A percentile compares a stretch with the other conserved stretches of the same genome.
phyloP scores from a whole-genome alignment of 768 basidiomycete genomes.

The Amanita inopinata region DNA sequence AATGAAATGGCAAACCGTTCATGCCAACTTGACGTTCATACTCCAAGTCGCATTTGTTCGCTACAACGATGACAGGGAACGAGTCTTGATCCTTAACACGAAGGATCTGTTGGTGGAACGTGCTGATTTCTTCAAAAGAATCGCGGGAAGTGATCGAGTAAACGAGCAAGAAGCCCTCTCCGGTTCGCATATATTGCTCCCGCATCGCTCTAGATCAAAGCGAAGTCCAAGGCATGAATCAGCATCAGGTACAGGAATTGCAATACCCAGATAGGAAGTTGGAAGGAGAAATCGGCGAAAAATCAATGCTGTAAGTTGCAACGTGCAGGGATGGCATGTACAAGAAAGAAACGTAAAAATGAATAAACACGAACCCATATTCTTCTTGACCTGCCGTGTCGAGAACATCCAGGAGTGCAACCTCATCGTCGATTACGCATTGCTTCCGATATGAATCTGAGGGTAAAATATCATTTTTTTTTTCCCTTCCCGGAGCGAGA shows the following conservation, averaged over 20 bases:
- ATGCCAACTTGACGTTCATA: conserved; percentile 94
- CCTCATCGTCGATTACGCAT: conserved; percentile 96
- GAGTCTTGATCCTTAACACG: conserved; percentile 94
- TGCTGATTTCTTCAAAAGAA: conserved; percentile 95
- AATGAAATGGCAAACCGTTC: conserved; percentile 63
- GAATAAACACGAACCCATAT: conserved; percentile 63
- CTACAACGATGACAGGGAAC: conserved; percentile 93
- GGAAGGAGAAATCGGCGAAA: background rate
- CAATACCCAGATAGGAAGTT: conserved; percentile 1
- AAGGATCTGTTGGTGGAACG: conserved; percentile 92
- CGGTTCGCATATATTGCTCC: conserved; percentile 98
- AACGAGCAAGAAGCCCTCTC: conserved; percentile 95
- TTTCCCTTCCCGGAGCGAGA: background rate
- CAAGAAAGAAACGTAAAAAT: background rate
- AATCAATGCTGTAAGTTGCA: too few species aligned
- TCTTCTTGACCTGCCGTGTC: conserved; percentile 98
- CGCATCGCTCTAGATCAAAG: conserved; percentile 74
- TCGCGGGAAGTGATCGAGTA: conserved; percentile 98
- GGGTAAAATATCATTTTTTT: conserved; percentile 6
- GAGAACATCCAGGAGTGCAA: conserved; percentile 92
- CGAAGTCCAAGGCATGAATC: background rate
- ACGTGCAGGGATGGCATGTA: too few species aligned
- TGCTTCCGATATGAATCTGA: conserved; percentile 95
- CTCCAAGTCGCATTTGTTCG: conserved; percentile 96
- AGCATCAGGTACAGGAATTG: conserved; percentile 4